These are phyloP conservation scores for Tetrahymena borealis DNA, from an alignment of 73 alveolate species.

Conservation along the genomic window DNA sequence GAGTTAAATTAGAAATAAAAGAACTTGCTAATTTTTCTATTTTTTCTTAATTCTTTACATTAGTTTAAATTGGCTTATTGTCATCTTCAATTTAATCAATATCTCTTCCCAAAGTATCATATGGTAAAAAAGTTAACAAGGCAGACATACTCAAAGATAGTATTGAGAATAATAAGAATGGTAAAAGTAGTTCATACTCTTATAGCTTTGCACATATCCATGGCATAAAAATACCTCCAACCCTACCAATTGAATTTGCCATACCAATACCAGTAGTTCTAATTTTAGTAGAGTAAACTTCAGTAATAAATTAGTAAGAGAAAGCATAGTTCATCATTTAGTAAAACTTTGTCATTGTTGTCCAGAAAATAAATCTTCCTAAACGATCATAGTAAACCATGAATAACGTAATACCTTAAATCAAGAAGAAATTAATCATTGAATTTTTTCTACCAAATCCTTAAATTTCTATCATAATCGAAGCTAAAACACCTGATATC, in stretches of 20 bases:
- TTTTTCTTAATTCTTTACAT: neutral
- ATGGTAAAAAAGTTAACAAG: neutral
- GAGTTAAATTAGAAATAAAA: neutral
- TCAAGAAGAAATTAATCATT: conserved; percentile 12
- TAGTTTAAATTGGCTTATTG: neutral
- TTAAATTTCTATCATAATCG: conserved; percentile 30
- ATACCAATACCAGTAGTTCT: conserved; percentile 40
- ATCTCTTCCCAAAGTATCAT: conserved; percentile 25
- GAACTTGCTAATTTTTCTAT: neutral
- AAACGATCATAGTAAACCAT: conserved; percentile 17
- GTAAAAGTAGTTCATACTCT: conserved; percentile 4
- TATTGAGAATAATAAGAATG: conserved; percentile 24
- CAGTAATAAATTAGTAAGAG: conserved; percentile 26
- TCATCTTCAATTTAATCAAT: conserved; percentile 3
- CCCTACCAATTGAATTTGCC: conserved; percentile 29
- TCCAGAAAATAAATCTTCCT: conserved; percentile 30
- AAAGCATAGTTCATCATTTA: conserved; percentile 25
- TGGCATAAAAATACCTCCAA: conserved; percentile 41
- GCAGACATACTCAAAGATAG: conserved; percentile 7
- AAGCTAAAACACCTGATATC: conserved; percentile 24
- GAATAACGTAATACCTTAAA: conserved; percentile 7
- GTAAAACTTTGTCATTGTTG: conserved; percentile 25
- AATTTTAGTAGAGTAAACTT: conserved; percentile 31
- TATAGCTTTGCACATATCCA: conserved; percentile 15
- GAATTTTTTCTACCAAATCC: conserved; percentile 44